These are phyloP conservation scores for Kodamaea restingae DNA, from an alignment of 805 yeast species.

Conservation along the genomic window DNA sequence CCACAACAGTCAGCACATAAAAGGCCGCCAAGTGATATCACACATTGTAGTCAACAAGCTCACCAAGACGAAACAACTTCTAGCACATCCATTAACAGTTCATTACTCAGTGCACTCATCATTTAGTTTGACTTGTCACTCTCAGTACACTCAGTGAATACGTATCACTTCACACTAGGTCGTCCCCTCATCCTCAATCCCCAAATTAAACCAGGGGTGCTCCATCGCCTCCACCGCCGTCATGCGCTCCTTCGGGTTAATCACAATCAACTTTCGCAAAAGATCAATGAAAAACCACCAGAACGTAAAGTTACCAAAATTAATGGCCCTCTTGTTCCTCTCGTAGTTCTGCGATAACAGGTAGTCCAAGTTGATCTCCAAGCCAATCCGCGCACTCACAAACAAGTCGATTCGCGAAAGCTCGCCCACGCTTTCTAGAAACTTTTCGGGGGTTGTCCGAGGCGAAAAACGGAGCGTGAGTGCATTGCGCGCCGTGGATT, in stretches of 20 bases:
- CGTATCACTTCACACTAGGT: no score
- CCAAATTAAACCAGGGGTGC: conserved; percentile 47
- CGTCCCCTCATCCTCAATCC: conserved; percentile 46
- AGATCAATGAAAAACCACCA: conserved; percentile 72
- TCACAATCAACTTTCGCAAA: conserved; percentile 34
- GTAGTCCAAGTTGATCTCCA: conserved; percentile 36
- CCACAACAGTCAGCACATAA: no score
- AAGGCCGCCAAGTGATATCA: no score
- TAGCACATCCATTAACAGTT: no score
- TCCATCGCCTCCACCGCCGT: conserved; percentile 40
- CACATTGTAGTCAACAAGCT: no score
- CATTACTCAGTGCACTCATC: no score
- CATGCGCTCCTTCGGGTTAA: conserved; percentile 36
- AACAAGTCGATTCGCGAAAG: conserved; percentile 42
- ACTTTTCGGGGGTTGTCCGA: conserved; percentile 35
- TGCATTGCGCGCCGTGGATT: conserved; percentile 22
- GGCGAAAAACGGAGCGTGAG: conserved; percentile 37
- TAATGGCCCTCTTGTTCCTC: conserved; percentile 39
- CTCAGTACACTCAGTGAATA: no score
- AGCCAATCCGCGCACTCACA: conserved; percentile 39
- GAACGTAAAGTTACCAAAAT: conserved; percentile 62
- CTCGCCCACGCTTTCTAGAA: conserved; percentile 35
- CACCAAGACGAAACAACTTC: no score
- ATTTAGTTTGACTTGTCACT: conserved; percentile 1
- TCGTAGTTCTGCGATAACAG: conserved; percentile 37